Percentiles rank a stretch among this genome's conserved stretches.
Evolutionary conservation across 805 yeast species (phyloP).

Genomic region (Cyberlindnera subsufficiens): DNA sequence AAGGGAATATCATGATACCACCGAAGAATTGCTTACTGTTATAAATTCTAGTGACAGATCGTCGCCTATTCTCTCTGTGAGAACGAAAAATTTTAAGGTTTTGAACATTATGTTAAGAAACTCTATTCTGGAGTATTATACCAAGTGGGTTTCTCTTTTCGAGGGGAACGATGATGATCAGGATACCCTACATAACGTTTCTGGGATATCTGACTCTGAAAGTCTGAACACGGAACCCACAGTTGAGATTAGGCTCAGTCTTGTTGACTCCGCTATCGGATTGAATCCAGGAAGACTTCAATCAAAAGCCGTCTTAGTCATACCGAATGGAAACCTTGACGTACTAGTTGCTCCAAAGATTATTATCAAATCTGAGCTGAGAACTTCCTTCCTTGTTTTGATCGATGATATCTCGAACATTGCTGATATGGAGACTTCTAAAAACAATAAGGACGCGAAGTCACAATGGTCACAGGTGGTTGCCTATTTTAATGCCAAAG

Average conservation of each 20-base stretch:
- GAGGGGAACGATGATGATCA: slow-evolving; percentile 19
- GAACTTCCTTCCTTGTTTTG: slow-evolving; percentile 45
- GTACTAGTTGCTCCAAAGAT: slow-evolving; percentile 31
- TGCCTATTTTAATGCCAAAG: slow-evolving; percentile 36
- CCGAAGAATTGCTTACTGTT: slow-evolving; percentile 27
- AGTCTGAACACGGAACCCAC: slow-evolving; percentile 4
- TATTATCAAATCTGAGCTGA: slow-evolving; percentile 39
- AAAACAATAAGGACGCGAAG: slow-evolving; percentile 17
- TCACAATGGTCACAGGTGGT: slow-evolving; percentile 34
- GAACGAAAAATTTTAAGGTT: slow-evolving; percentile 28
- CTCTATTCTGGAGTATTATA: slow-evolving; percentile 48
- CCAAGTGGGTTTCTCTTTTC: slow-evolving; percentile 49
- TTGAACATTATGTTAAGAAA: slow-evolving; percentile 43
- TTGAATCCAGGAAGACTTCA: slow-evolving; percentile 55
- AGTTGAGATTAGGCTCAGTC: slow-evolving; percentile 17
- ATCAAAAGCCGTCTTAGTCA: slow-evolving; percentile 46
- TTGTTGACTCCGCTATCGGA: slow-evolving; percentile 52
- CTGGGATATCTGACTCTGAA: slow-evolving; percentile 6
- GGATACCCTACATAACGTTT: slow-evolving; percentile 3
- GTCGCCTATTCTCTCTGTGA: slow-evolving; percentile 36
- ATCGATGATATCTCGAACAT: slow-evolving; percentile 54
- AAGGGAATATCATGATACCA: slow-evolving; percentile 6
- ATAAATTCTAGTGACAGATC: slow-evolving; percentile 30
- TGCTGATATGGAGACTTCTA: slow-evolving; percentile 24
- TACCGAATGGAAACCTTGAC: slow-evolving; percentile 52